Percentiles rank a stretch among this genome's conserved stretches.
phyloP scores from a whole-genome alignment of 2,329 filamentous ascomycete species.

The Colletotrichum sansevieriae region DNA sequence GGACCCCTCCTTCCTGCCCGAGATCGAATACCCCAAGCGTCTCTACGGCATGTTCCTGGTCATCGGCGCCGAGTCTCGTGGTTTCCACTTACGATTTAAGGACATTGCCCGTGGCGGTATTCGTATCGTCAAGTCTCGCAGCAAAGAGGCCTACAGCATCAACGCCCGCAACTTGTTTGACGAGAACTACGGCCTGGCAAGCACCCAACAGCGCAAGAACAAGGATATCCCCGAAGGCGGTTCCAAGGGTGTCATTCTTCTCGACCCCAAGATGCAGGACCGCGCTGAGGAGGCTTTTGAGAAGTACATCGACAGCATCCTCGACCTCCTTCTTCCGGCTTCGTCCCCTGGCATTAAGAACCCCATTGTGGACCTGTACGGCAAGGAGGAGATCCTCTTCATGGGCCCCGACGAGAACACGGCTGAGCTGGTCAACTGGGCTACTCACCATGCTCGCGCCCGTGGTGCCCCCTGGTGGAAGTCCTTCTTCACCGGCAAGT shows the following conservation, averaged over 20 bases:
- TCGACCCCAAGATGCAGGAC: slow-evolving; percentile 94
- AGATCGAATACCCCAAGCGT: slow-evolving; percentile 91
- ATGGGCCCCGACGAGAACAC: slow-evolving; percentile 99
- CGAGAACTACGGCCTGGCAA: slow-evolving; percentile 98
- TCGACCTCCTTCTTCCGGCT: slow-evolving; percentile 92
- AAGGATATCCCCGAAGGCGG: slow-evolving; percentile 99
- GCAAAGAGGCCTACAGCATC: slow-evolving; percentile 94
- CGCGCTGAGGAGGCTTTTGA: slow-evolving; percentile 94
- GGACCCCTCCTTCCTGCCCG: slow-evolving; percentile 88
- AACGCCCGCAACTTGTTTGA: slow-evolving; percentile 97
- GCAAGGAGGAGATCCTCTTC: slow-evolving; percentile 96
- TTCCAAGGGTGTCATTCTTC: slow-evolving; percentile 95
- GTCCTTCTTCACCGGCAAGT: slow-evolving; percentile 99
- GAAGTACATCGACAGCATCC: slow-evolving; percentile 99
- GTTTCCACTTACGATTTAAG: slow-evolving; percentile 97
- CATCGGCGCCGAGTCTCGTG: slow-evolving; percentile 95
- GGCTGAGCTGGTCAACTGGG: slow-evolving; percentile 96
- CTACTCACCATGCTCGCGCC: slow-evolving; percentile 90
- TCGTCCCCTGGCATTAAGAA: slow-evolving; percentile 98
- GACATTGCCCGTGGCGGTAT: slow-evolving; percentile 98
- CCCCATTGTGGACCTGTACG: slow-evolving; percentile 94
- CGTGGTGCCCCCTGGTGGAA: slow-evolving; percentile 99
- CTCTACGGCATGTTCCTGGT: slow-evolving; percentile 99
- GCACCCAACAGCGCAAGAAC: slow-evolving; percentile 99
- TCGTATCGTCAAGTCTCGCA: slow-evolving; percentile 97